These are phyloP conservation scores for Didymella arachidicola DNA, from an alignment of 2,329 filamentous ascomycete genomes.

Conservation along the genomic window DNA sequence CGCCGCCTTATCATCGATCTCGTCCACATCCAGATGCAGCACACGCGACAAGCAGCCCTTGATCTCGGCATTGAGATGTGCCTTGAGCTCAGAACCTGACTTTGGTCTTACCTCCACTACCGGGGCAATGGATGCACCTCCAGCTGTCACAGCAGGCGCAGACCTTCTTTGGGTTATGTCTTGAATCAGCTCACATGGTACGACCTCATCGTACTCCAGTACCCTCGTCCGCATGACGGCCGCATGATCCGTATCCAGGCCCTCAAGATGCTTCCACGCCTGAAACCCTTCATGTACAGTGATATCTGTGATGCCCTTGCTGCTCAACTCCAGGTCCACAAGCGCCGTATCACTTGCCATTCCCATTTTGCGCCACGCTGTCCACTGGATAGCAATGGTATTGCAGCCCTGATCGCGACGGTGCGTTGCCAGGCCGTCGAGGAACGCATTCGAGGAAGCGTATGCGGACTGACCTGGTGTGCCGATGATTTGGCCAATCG, in stretches of 20 bases:
- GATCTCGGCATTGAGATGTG: conserved; percentile 43
- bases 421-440: conserved; percentile 38
- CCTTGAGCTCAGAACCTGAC: conserved; percentile 39
- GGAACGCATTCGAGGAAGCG: conserved; percentile 41
- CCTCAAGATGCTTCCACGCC: conserved; percentile 52
- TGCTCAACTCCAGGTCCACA: conserved; percentile 52
- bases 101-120: conserved; percentile 8
- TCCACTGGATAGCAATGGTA: conserved; percentile 54
- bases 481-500: conserved; percentile 36
- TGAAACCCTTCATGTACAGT: conserved; percentile 53
- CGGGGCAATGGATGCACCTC: background rate
- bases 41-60: conserved; percentile 46
- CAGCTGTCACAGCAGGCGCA: background rate
- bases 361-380: conserved; percentile 53
- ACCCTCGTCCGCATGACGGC: conserved; percentile 48
- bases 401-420: conserved; percentile 51
- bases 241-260: conserved; percentile 50
- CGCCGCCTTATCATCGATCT: conserved; percentile 47
- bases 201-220: conserved; percentile 45
- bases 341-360: conserved; percentile 51
- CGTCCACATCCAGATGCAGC: conserved; percentile 44
- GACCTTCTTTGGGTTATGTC: conserved; percentile 28
- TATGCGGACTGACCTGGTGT: conserved; percentile 38
- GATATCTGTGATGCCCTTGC: conserved; percentile 55
- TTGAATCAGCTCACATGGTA: conserved; percentile 26